These are phyloP conservation scores for Phanerochaete sordida DNA, from an alignment of 768 basidiomycete genomes.

Conservation along the genomic window DNA sequence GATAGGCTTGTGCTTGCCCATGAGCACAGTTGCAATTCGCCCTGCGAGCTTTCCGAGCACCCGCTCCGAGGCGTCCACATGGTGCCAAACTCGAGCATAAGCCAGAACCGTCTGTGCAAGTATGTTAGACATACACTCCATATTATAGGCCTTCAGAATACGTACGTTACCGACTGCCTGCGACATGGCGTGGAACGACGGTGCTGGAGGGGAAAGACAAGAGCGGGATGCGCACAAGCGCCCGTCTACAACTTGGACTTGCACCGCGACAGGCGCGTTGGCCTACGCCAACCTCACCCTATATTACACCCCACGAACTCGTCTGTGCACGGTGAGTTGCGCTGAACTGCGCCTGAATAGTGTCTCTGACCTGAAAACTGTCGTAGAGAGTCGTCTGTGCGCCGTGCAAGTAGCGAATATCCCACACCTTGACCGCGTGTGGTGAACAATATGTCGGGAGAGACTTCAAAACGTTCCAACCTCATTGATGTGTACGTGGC, in stretches of 20 bases:
- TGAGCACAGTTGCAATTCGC: constrained; percentile 90
- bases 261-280: constrained; percentile 4
- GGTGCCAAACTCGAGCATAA: constrained; percentile 95
- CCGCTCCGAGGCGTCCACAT: constrained; percentile 86
- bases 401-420: not conserved
- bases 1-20: constrained; percentile 99
- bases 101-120: constrained; percentile 81
- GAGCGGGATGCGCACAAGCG: not conserved
- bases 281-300: not conserved
- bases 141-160: constrained; percentile 4
- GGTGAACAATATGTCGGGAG: constrained; percentile 34
- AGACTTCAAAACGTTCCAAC: constrained; percentile 59
- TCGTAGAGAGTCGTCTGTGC: not conserved
- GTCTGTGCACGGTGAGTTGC: not conserved
- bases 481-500: constrained; percentile 66
- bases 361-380: not conserved
- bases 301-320: not conserved
- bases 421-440: not conserved
- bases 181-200: constrained; percentile 49
- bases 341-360: not conserved
- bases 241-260: not conserved
- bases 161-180: constrained; percentile 79
- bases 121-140: not conserved
- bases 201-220: not conserved
- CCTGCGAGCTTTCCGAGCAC: constrained; percentile 94